Conservation (phyloP, 345 rosid species). For the Gossypium bickii region DNA sequence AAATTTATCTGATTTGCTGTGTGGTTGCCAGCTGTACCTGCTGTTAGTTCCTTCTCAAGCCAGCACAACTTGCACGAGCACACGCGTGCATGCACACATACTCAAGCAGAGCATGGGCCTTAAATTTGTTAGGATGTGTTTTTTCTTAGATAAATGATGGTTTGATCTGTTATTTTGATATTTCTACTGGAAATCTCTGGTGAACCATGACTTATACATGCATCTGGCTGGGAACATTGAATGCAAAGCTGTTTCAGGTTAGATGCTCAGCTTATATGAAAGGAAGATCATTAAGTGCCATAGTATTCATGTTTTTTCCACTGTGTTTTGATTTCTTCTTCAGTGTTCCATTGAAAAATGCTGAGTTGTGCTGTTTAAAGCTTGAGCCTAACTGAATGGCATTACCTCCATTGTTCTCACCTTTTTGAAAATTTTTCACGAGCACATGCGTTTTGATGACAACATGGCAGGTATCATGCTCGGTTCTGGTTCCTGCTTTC, state of each 20-base stretch:
- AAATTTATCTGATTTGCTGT: neutral
- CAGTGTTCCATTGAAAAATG: neutral
- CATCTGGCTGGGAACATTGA: neutral
- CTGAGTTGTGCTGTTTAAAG: neutral
- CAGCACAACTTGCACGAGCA: neutral
- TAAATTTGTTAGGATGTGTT: slow-evolving; percentile 4
- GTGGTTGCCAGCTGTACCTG: slow-evolving; percentile 3
- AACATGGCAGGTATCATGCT: slow-evolving; percentile 7
- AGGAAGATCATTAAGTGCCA: neutral
- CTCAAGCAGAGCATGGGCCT: neutral
- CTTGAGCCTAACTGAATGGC: neutral
- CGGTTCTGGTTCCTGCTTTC: neutral
- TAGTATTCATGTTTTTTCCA: neutral
- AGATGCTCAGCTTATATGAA: neutral
- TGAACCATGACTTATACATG: neutral
- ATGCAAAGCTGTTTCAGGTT: neutral
- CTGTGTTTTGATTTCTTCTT: slow-evolving; percentile 3
- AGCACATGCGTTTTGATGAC: neutral
- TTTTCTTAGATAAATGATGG: neutral
- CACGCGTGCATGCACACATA: neutral
- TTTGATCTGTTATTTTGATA: neutral
- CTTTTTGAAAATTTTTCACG: neutral
- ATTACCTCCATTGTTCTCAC: neutral
- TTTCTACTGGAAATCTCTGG: neutral
- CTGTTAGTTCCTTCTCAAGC: neutral